A percentile compares a stretch with the other conserved stretches of the same genome.
These are phyloP conservation scores for Luffa aegyptiaca DNA, from an alignment of 306 rosid genomes.

Conservation along the genomic window DNA sequence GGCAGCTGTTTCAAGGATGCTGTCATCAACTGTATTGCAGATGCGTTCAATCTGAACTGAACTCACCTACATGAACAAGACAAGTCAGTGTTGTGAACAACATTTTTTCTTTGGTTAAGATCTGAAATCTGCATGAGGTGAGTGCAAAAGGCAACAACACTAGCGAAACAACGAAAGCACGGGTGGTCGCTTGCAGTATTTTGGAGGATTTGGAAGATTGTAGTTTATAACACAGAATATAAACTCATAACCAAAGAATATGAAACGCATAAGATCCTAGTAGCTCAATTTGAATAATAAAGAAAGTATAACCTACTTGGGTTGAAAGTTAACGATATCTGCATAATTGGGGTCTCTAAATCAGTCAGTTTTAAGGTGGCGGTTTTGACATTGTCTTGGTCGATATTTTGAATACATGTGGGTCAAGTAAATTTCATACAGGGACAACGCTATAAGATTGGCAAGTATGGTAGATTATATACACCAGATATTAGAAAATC, in stretches of 20 bases:
- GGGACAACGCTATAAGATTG: not conserved
- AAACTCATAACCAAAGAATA: not conserved
- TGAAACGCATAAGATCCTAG: too few species aligned
- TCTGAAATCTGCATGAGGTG: not conserved
- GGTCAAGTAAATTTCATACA: not conserved
- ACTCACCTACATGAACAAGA: conserved; percentile 84
- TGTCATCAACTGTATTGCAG: conserved; percentile 57
- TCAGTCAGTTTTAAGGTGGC: not conserved
- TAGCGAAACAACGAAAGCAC: not conserved
- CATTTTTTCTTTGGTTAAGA: not conserved
- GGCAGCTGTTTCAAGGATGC: conserved; percentile 83
- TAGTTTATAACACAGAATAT: not conserved
- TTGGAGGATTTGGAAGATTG: not conserved
- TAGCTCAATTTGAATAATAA: too few species aligned
- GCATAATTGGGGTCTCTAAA: not conserved
- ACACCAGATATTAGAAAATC: not conserved
- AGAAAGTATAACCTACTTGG: not conserved
- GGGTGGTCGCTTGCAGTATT: not conserved
- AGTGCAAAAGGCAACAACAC: not conserved
- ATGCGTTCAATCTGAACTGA: conserved; percentile 89
- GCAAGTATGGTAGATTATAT: not conserved
- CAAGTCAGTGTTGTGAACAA: not conserved
- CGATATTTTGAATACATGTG: not conserved
- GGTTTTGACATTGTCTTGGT: not conserved
- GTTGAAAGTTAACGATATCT: not conserved